Evolutionary conservation across 1,139 yeast genomes (phyloP).

Genomic region (Starmera stellimalicola): DNA sequence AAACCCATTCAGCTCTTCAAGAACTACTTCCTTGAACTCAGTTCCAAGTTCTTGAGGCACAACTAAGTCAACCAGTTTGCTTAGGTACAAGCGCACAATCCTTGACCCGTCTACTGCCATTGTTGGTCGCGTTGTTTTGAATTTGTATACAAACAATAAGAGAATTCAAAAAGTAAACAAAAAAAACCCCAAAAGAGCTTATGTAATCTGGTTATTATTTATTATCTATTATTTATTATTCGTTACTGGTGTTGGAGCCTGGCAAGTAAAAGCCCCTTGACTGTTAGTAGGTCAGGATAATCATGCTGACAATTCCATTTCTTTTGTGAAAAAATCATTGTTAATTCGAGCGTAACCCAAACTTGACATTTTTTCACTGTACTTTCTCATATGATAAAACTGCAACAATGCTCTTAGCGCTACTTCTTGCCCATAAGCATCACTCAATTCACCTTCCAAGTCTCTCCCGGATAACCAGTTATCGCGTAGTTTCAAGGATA

Average conservation of each 20-base stretch:
- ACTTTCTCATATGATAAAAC: conserved; percentile 61
- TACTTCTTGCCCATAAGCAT: conserved; percentile 79
- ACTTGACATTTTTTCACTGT: conserved; percentile 39
- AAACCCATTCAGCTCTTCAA: background rate
- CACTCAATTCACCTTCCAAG: conserved; percentile 63
- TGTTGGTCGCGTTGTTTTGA: too few species aligned
- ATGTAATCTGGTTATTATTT: too few species aligned
- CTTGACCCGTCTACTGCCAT: background rate
- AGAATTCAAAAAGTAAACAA: too few species aligned
- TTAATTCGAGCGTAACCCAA: conserved; percentile 42
- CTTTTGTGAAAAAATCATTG: conserved; percentile 31
- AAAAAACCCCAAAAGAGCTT: too few species aligned
- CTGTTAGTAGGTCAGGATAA: too few species aligned
- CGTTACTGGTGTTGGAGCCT: too few species aligned
- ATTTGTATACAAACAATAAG: too few species aligned
- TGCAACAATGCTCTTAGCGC: conserved; percentile 75
- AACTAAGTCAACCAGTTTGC: background rate
- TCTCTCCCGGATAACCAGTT: conserved; percentile 82
- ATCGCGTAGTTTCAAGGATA: conserved; percentile 64
- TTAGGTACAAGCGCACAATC: background rate
- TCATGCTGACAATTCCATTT: conserved; percentile 23
- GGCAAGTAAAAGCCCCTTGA: too few species aligned
- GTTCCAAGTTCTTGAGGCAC: background rate
- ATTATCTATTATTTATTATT: too few species aligned
- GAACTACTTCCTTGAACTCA: background rate